Conservation (phyloP, 2,329 filamentous ascomycete species). For the Myriosclerotinia duriaeana region DNA sequence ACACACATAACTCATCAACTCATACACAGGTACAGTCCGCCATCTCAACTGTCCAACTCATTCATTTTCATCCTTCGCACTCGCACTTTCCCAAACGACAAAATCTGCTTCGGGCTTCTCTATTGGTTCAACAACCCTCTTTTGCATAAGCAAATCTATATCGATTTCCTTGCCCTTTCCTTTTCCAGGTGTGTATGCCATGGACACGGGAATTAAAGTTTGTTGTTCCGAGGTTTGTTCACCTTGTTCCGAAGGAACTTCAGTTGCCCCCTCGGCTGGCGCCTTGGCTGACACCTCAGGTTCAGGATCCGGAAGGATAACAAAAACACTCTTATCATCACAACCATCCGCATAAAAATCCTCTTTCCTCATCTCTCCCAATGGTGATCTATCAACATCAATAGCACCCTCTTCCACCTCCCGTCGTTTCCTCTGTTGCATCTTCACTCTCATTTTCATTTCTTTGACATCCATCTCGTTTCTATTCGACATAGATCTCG, state of each 20-base stretch:
- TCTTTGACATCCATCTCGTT: conserved; percentile 32
- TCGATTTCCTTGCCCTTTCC: conserved; percentile 37
- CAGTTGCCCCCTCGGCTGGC: conserved; percentile 36
- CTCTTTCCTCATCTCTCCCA: conserved; percentile 65
- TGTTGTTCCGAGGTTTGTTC: neutral
- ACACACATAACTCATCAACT: neutral
- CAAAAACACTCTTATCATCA: conserved; percentile 59
- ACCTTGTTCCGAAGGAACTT: conserved; percentile 18
- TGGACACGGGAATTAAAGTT: neutral
- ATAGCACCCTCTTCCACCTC: conserved; percentile 56
- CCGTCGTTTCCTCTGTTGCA: conserved; percentile 39
- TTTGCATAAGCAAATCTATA: conserved; percentile 43
- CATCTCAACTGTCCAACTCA: neutral
- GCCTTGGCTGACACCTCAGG: conserved; percentile 39
- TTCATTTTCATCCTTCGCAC: conserved; percentile 54
- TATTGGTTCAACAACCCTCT: conserved; percentile 52
- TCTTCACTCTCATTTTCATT: conserved; percentile 39
- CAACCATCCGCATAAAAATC: conserved; percentile 69
- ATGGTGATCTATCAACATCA: conserved; percentile 63
- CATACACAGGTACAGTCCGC: neutral
- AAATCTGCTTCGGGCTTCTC: conserved; percentile 61
- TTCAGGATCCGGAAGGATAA: conserved; percentile 56
- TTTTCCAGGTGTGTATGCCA: neutral
- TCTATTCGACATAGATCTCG: conserved; percentile 31
- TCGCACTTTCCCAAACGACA: conserved; percentile 70